Conservation (phyloP, 2,329 filamentous ascomycete genomes). For the Pezicula neosporulosa region DNA sequence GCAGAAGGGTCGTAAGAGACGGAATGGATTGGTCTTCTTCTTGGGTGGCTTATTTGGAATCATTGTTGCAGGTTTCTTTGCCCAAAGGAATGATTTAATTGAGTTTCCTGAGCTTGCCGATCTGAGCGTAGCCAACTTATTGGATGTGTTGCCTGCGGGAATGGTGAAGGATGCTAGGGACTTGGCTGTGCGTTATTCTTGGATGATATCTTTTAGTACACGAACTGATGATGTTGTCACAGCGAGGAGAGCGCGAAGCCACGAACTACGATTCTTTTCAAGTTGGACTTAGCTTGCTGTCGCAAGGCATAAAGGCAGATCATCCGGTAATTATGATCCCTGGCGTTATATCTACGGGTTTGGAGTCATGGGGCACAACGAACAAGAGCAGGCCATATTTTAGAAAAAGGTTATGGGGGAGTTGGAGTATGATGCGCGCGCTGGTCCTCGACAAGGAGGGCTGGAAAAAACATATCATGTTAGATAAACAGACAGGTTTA, state of each 20-base stretch:
- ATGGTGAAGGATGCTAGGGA: constrained; percentile 84
- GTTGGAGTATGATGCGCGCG: constrained; percentile 98
- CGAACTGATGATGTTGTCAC: constrained; percentile 7
- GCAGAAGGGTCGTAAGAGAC: constrained; percentile 61
- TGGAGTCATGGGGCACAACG: constrained; percentile 94
- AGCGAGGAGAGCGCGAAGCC: constrained; percentile 83
- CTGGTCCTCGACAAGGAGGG: constrained; percentile 87
- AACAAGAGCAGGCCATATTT: constrained; percentile 87
- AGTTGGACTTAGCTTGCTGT: constrained; percentile 77
- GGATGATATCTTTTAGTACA: constrained; percentile 5
- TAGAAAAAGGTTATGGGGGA: constrained; percentile 91
- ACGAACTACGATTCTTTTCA: constrained; percentile 93
- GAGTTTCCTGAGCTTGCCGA: constrained; percentile 70
- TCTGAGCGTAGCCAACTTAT: constrained; percentile 76
- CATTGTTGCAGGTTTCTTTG: constrained; percentile 85
- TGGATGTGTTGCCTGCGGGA: constrained; percentile 84
- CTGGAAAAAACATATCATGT: constrained; percentile 97
- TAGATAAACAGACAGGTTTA: constrained; percentile 86
- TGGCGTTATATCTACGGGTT: constrained; percentile 92
- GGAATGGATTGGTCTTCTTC: constrained; percentile 78
- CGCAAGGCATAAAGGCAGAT: constrained; percentile 75
- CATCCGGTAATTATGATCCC: constrained; percentile 97
- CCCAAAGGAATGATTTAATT: constrained; percentile 83
- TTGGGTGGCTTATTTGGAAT: constrained; percentile 90
- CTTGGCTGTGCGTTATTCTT: constrained; percentile 61